Conservation (phyloP, 169 alveolate genomes). For the Amoebophrya sp. region DNA sequence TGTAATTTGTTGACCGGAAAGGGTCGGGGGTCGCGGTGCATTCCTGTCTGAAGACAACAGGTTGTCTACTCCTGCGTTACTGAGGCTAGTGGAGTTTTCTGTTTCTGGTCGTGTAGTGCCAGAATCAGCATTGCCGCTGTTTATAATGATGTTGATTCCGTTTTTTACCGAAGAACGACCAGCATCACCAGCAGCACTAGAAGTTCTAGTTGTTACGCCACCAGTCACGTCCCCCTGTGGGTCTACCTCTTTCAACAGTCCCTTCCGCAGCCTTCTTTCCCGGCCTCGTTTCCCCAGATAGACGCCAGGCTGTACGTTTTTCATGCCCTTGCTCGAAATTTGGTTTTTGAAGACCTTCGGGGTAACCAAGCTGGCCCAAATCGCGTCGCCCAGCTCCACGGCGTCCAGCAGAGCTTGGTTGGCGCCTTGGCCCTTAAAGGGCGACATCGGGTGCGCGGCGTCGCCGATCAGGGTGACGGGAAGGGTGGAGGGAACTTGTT, state of each 20-base stretch:
- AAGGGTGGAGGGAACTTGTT: too few species aligned
- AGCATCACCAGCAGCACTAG: too few species aligned
- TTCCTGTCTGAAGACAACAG: too few species aligned
- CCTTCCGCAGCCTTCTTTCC: neutral
- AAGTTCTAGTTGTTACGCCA: too few species aligned
- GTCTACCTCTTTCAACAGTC: neutral
- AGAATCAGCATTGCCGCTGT: too few species aligned
- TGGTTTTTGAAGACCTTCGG: neutral
- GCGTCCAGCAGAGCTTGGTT: constrained; percentile 25
- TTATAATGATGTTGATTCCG: too few species aligned
- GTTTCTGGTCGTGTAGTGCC: too few species aligned
- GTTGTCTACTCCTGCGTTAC: too few species aligned
- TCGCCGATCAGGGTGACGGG: constrained; percentile 27
- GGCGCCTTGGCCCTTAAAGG: constrained; percentile 35
- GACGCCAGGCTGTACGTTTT: neutral
- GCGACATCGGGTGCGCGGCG: constrained; percentile 31
- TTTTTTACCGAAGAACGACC: too few species aligned
- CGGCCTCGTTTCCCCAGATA: neutral
- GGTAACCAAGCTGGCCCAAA: neutral
- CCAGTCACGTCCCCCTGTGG: neutral
- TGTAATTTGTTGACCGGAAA: too few species aligned
- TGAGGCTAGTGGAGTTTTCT: too few species aligned
- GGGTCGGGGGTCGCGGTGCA: too few species aligned
- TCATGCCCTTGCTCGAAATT: neutral
- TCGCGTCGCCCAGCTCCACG: neutral